Conservation (phyloP, 441 rosid genomes). For the Croton setiger region DNA sequence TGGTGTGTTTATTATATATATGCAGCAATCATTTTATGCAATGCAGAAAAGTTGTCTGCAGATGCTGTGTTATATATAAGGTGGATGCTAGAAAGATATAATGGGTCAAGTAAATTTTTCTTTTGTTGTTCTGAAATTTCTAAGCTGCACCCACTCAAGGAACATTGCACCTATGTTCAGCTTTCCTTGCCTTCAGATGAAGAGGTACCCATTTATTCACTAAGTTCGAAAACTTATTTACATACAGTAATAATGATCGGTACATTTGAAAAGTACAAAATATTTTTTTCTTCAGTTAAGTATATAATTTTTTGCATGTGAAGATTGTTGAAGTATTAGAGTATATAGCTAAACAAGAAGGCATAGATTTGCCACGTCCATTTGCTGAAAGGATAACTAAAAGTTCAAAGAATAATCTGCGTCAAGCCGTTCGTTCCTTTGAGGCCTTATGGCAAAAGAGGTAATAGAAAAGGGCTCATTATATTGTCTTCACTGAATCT, state of each 20-base stretch:
- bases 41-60: slow-evolving; percentile 47
- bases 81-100: slow-evolving; percentile 49
- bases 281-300: too few relatives aligned
- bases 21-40: slow-evolving; percentile 49
- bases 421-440: slow-evolving; percentile 66
- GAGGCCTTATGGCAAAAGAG: slow-evolving; percentile 49
- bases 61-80: slow-evolving; percentile 50
- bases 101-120: slow-evolving; percentile 39
- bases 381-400: slow-evolving; percentile 43
- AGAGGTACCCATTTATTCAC: slow-evolving; percentile 31
- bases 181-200: slow-evolving; percentile 44
- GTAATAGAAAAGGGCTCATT: slow-evolving; percentile 13
- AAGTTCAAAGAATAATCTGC: slow-evolving; percentile 48
- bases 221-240: too few relatives aligned
- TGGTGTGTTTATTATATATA: too few relatives aligned
- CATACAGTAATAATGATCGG: not conserved
- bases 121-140: slow-evolving; percentile 57
- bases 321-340: slow-evolving; percentile 51
- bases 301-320: not conserved
- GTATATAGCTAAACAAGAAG: slow-evolving; percentile 48
- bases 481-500: too few relatives aligned
- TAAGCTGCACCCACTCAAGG: slow-evolving; percentile 47
- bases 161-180: slow-evolving; percentile 39
- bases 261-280: not conserved
- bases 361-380: slow-evolving; percentile 33